Base-by-base conservation (phyloP, 2,329 filamentous ascomycete genomes). In the Neoscytalidium dimidiatum region DNA sequence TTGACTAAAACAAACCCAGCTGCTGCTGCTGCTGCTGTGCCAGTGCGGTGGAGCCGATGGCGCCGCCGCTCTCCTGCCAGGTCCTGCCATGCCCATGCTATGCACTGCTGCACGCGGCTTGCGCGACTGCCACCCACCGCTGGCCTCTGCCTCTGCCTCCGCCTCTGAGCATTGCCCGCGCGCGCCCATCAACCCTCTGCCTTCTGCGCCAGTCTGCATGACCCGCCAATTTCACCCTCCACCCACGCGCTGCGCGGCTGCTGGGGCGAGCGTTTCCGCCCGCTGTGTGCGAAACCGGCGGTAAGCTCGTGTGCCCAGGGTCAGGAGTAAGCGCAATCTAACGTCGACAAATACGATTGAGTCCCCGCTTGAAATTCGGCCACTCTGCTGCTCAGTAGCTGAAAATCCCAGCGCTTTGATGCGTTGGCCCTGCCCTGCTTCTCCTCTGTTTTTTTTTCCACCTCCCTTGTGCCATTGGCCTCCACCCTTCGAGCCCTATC, bases 311-410 rank as follows among this genome's bases (percentile, higher is more conserved):
- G 53, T n/a, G n/a, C n/a, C n/a, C n/a, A n/a, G n/a, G n/a, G n/a
- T 58, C 53, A 26, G 38, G 38, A 41, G 33, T 43, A 58, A n/a
- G 53, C 41, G 56, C 56, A 60, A 60, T 60, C 43, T 60, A 44
- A 60, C 23, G 14, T n/a, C 41, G 56, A 46, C 38, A 46, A 60
- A 44, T 48, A 58, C 53, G 53, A 58, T 23, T 23, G 19, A 17
- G 52, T 41, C 38, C 38, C 38, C 46, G 46, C 46, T 23, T 28
- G 7, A 52, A 52, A 33, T 26, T 60, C 56, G 56, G 56, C 56
- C 56, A 60, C 23, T 41, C 56, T 26, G 56, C 56, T 60, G 26
- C 56, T 13, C 23, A 28, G 41, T 17, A 31, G 56, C 41, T 60
- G 56, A 29, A 33, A 26, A 46, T 46, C 56, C 56, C 56, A 43